Evolutionary conservation across 1,284 basidiomycete genomes (phyloP).

Genomic region (Boletus semigastroideus): DNA sequence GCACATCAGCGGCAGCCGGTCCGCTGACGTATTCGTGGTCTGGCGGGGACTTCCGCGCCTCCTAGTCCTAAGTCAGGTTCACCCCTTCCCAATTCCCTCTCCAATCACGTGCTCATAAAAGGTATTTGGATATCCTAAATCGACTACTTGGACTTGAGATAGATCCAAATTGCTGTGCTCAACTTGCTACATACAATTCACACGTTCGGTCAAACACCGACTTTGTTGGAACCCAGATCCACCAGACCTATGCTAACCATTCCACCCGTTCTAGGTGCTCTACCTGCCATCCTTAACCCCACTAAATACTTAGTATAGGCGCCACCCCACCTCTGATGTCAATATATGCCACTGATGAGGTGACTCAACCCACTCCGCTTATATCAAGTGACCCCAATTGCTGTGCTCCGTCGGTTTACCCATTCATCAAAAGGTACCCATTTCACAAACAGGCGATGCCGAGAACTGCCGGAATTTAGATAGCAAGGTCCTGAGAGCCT

Average conservation of each 20-base stretch:
- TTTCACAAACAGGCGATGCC: slow-evolving; percentile 4
- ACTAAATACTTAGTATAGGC: not conserved
- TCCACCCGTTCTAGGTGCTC: not conserved
- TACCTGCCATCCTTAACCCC: not conserved
- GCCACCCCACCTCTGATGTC: slow-evolving; percentile 7
- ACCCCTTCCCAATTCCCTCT: not conserved
- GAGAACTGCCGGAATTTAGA: slow-evolving; percentile 7
- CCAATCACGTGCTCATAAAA: not conserved
- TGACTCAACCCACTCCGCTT: not conserved
- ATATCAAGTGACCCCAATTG: slow-evolving; percentile 13
- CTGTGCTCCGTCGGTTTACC: slow-evolving; percentile 19
- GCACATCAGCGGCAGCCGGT: slow-evolving; percentile 8
- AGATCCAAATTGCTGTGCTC: slow-evolving; percentile 10
- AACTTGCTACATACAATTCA: slow-evolving; percentile 9
- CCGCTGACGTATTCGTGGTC: not conserved
- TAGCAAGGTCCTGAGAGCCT: slow-evolving; percentile 2
- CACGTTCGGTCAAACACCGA: slow-evolving; percentile 14
- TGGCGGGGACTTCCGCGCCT: not conserved
- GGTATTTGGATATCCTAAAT: not conserved
- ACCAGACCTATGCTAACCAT: not conserved
- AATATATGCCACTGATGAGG: not conserved
- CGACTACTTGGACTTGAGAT: slow-evolving; percentile 5
- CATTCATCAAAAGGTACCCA: slow-evolving; percentile 16
- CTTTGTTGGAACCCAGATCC: not conserved
- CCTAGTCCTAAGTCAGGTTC: not conserved